These are phyloP conservation scores for Flaveria bidentis DNA, from an alignment of 129 eudicot genomes.

Conservation along the genomic window DNA sequence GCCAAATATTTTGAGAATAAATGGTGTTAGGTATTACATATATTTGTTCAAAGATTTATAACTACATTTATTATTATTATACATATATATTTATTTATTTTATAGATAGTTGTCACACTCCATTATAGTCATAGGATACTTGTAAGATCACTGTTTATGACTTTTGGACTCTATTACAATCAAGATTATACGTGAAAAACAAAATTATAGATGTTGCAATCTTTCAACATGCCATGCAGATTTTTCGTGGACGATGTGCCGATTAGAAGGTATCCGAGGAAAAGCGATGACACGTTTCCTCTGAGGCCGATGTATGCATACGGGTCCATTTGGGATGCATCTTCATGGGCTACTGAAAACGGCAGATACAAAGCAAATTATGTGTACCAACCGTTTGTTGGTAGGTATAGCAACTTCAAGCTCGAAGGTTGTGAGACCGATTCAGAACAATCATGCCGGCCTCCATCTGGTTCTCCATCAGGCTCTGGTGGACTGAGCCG, in stretches of 20 bases:
- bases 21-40: neutral
- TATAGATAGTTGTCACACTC: neutral
- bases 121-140: neutral
- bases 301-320: conserved; percentile 42
- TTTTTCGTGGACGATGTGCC: conserved; percentile 90
- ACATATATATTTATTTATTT: too few species aligned
- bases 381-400: conserved; percentile 44
- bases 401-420: conserved; percentile 39
- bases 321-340: conserved; percentile 65
- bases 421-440: conserved; percentile 29
- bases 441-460: conserved; percentile 18
- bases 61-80: too few species aligned
- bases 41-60: neutral
- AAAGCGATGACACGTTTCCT: conserved; percentile 39
- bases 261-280: conserved; percentile 77
- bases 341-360: conserved; percentile 57
- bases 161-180: conserved; percentile 16
- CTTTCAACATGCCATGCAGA: conserved; percentile 42
- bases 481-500: conserved; percentile 50
- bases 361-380: conserved; percentile 41
- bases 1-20: neutral
- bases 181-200: neutral
- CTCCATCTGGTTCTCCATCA: conserved; percentile 34
- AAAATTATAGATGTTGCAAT: conserved; percentile 3
- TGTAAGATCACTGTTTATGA: neutral